These are phyloP conservation scores for Paramecium pentaurelia DNA, from an alignment of 73 alveolate genomes.

Conservation along the genomic window DNA sequence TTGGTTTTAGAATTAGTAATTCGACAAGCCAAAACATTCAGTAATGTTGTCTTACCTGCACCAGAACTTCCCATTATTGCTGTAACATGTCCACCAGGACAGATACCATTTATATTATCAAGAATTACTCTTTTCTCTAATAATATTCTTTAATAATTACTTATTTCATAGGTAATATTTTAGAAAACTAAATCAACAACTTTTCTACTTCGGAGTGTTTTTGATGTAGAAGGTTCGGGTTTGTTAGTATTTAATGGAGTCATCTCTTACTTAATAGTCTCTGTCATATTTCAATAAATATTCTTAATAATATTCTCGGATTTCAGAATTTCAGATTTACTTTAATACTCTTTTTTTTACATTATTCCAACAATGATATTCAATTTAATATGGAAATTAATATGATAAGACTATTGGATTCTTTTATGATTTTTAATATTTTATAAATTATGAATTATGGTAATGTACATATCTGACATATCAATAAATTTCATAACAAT, in stretches of 20 bases:
- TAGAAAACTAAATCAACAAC: background rate
- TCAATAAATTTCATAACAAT: background rate
- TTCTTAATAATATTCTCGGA: background rate
- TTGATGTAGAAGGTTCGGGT: background rate
- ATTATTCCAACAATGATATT: no score
- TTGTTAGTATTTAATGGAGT: background rate
- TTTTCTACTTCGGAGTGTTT: background rate
- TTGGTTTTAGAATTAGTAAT: conserved; percentile 62
- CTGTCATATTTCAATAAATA: background rate
- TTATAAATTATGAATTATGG: background rate
- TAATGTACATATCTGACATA: background rate
- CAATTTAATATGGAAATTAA: background rate
- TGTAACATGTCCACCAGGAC: conserved; percentile 83
- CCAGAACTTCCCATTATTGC: conserved; percentile 96
- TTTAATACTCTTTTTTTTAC: background rate
- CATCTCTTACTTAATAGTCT: background rate
- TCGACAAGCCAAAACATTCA: conserved; percentile 85
- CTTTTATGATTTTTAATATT: background rate
- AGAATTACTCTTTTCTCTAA: conserved; percentile 57
- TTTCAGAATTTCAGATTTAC: background rate
- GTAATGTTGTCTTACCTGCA: conserved; percentile 94
- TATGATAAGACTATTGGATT: background rate
- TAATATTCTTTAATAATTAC: background rate
- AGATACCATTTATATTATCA: conserved; percentile 78
- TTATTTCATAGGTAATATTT: background rate